Evolutionary conservation across 1,284 basidiomycete species (phyloP).

Genomic region (Naganishia liquefaciens): DNA sequence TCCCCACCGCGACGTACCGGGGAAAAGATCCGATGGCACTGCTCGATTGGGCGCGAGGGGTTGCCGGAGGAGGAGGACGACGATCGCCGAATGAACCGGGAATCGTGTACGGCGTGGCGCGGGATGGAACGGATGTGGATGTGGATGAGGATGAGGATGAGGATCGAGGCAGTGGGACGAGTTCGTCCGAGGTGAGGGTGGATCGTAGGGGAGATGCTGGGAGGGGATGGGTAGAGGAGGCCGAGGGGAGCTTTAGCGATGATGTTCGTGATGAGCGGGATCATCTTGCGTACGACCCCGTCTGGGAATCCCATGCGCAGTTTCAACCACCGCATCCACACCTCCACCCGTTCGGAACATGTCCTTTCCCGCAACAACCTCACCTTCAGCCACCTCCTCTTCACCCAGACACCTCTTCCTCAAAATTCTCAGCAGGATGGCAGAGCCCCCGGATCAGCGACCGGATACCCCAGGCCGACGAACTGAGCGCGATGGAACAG

Average conservation of each 20-base stretch:
- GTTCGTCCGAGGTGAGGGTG: background rate
- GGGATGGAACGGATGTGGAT: slow-evolving; percentile 8
- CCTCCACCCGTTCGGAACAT: slow-evolving; percentile 6
- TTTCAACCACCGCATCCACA: background rate
- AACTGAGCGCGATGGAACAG: slow-evolving; percentile 31
- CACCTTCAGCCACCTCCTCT: background rate
- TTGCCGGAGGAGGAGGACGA: background rate
- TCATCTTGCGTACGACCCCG: too few relatives aligned
- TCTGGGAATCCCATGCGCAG: too few relatives aligned
- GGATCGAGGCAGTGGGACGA: background rate
- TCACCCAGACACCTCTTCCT: too few relatives aligned
- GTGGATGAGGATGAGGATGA: too few relatives aligned
- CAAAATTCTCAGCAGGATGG: background rate
- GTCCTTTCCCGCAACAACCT: slow-evolving; percentile 2
- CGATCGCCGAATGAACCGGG: background rate
- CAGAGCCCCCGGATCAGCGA: slow-evolving; percentile 23
- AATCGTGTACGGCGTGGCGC: background rate
- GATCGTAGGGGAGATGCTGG: background rate
- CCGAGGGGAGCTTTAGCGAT: background rate
- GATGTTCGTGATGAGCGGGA: background rate
- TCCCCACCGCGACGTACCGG: background rate
- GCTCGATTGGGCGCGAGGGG: slow-evolving; percentile 23
- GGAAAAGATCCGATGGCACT: slow-evolving; percentile 20
- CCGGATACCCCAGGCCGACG: slow-evolving; percentile 13
- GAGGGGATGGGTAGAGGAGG: background rate